Conservation (phyloP, 2,329 filamentous ascomycete genomes). For the Elsinoe ampelina region DNA sequence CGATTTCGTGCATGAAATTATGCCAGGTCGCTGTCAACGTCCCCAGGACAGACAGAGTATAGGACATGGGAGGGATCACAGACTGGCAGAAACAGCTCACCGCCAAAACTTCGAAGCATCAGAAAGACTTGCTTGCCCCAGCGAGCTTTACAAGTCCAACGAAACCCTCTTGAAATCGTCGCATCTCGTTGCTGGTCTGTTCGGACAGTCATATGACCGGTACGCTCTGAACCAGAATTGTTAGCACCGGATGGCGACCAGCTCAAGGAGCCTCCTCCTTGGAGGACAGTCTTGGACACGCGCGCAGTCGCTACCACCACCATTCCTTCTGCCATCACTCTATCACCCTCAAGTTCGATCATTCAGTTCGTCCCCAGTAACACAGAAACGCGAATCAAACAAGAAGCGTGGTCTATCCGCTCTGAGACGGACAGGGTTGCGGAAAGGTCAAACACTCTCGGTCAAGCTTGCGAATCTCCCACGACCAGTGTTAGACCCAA, state of each 20-base stretch:
- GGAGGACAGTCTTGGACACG: neutral
- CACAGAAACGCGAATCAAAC: conserved; percentile 55
- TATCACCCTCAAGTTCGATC: conserved; percentile 26
- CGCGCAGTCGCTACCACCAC: conserved; percentile 23
- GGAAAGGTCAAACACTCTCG: conserved; percentile 60
- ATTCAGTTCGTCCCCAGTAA: conserved; percentile 23
- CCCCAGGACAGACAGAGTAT: neutral
- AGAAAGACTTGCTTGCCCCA: conserved; percentile 5
- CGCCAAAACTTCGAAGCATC: neutral
- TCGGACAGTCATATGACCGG: no score
- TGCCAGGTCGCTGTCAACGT: no score
- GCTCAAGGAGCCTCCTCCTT: neutral
- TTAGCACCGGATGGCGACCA: neutral
- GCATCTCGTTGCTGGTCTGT: no score
- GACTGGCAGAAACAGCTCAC: neutral
- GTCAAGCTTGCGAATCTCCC: conserved; percentile 66
- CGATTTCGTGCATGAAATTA: no score
- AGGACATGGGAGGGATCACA: no score
- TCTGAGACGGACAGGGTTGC: conserved; percentile 61
- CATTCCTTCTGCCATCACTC: conserved; percentile 28
- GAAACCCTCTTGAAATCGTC: neutral
- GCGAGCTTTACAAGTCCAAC: neutral
- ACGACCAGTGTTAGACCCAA: conserved; percentile 53
- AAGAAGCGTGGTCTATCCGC: conserved; percentile 72
- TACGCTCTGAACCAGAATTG: neutral